phyloP scores from a whole-genome alignment of 805 yeast species.

The Groenewaldozyma salmanticensis region DNA sequence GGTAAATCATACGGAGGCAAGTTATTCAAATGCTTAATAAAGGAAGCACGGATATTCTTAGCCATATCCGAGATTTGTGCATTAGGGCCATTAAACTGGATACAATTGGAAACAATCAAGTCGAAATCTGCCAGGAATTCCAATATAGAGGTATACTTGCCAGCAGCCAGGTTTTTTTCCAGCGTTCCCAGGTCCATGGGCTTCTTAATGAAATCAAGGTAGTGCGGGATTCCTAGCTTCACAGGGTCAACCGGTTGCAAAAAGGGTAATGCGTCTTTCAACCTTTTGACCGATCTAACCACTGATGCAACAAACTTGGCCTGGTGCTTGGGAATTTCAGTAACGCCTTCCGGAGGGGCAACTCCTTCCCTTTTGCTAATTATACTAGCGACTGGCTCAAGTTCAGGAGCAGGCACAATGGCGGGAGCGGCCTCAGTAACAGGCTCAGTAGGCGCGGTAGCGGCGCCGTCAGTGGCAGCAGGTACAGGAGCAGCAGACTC shows the following conservation, averaged over 20 bases:
- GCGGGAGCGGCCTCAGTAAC: slow-evolving; percentile 4
- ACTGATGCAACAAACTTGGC: slow-evolving; percentile 67
- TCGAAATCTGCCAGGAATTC: slow-evolving; percentile 71
- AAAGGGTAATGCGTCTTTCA: slow-evolving; percentile 90
- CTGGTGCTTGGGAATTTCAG: slow-evolving; percentile 50
- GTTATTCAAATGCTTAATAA: slow-evolving; percentile 85
- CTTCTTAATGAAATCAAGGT: slow-evolving; percentile 67
- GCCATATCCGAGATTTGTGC: slow-evolving; percentile 88
- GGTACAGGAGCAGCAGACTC: slow-evolving; percentile 3
- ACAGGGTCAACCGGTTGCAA: slow-evolving; percentile 82
- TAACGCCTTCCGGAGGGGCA: slow-evolving; percentile 9
- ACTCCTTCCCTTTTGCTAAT: slow-evolving; percentile 4
- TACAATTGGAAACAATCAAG: slow-evolving; percentile 75
- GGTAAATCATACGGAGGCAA: slow-evolving; percentile 57
- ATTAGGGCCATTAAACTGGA: slow-evolving; percentile 73
- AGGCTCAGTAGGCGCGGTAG: slow-evolving; percentile 2
- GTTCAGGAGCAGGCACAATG: not conserved
- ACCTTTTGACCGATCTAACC: slow-evolving; percentile 75
- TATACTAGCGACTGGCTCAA: slow-evolving; percentile 2
- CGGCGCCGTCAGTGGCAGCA: slow-evolving; percentile 3
- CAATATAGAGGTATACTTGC: slow-evolving; percentile 63
- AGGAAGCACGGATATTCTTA: slow-evolving; percentile 77
- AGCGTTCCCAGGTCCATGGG: slow-evolving; percentile 95
- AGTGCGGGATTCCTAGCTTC: slow-evolving; percentile 82
- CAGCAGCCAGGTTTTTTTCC: slow-evolving; percentile 62